Conservation (phyloP, 176 grass and related monocot genomes). For the Carex scoparia region DNA sequence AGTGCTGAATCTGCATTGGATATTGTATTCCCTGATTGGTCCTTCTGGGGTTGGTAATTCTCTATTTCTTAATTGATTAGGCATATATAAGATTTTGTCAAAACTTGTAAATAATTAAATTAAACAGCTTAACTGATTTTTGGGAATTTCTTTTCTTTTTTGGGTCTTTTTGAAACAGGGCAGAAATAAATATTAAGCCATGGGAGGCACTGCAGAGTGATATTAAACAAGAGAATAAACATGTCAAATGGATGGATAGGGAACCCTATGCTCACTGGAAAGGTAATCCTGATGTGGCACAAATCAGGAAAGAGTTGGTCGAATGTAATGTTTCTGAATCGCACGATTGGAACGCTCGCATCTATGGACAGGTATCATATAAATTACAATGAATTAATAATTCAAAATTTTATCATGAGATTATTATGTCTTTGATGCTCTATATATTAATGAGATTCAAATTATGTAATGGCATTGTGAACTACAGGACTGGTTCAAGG, state of each 20-base stretch:
- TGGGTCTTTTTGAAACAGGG: constrained; percentile 35
- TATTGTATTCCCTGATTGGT: constrained; percentile 91
- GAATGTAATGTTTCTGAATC: constrained; percentile 59
- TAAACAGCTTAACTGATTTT: background rate
- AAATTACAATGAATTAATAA: background rate
- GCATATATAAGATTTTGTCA: background rate
- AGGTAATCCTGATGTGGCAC: constrained; percentile 70
- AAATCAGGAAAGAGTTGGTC: constrained; percentile 48
- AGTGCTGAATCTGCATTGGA: constrained; percentile 59
- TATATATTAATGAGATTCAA: too few species aligned
- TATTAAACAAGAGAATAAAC: constrained; percentile 46
- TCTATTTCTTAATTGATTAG: background rate
- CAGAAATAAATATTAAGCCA: constrained; percentile 88
- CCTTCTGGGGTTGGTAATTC: constrained; percentile 96
- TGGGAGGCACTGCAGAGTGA: constrained; percentile 53
- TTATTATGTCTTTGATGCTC: background rate
- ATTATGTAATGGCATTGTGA: background rate
- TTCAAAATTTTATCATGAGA: constrained; percentile 9
- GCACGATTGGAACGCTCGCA: constrained; percentile 74
- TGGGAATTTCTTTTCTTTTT: background rate
- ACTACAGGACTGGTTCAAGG: constrained; percentile 79
- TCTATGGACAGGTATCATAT: constrained; percentile 56
- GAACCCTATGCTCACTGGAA: constrained; percentile 92
- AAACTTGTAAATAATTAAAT: constrained; percentile 3
- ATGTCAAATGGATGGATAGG: constrained; percentile 50